Conservation (phyloP, 495 filamentous ascomycete genomes). For the Aspergillus bridgeri region DNA sequence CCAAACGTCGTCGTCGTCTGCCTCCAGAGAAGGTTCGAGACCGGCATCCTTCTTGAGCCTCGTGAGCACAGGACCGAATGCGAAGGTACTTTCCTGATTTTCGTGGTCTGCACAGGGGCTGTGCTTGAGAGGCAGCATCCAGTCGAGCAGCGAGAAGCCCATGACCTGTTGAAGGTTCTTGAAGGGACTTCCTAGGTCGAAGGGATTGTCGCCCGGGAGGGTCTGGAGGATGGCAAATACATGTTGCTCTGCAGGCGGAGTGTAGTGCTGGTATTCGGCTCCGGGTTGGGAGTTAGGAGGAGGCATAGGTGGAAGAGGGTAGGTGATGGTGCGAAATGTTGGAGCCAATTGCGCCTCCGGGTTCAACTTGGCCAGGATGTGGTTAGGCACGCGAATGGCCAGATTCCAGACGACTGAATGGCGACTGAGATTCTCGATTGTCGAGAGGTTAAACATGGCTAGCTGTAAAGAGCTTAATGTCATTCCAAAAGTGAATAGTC, state of each 20-base stretch:
- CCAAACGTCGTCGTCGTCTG: not conserved
- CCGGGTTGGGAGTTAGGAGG: conserved; percentile 11
- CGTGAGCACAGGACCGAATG: conserved; percentile 49
- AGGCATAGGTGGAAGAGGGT: conserved; percentile 28
- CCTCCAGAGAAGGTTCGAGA: conserved; percentile 18
- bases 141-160: conserved; percentile 65
- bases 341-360: conserved; percentile 36
- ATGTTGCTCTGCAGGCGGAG: conserved; percentile 35
- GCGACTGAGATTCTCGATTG: conserved; percentile 70
- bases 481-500: conserved; percentile 73
- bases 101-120: conserved; percentile 60
- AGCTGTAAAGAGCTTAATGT: conserved; percentile 64
- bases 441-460: conserved; percentile 68
- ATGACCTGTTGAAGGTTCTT: conserved; percentile 73
- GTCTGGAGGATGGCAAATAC: conserved; percentile 76
- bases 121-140: conserved; percentile 65
- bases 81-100: conserved; percentile 43
- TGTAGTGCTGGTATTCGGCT: conserved; percentile 6
- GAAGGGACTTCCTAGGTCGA: conserved; percentile 58
- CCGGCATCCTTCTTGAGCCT: conserved; percentile 48
- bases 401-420: conserved; percentile 63
- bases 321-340: conserved; percentile 47
- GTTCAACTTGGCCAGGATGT: conserved; percentile 36
- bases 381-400: conserved; percentile 67
- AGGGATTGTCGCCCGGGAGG: conserved; percentile 72